phyloP scores from a whole-genome alignment of 2,329 filamentous ascomycete species.

The Microdochium bolleyi region DNA sequence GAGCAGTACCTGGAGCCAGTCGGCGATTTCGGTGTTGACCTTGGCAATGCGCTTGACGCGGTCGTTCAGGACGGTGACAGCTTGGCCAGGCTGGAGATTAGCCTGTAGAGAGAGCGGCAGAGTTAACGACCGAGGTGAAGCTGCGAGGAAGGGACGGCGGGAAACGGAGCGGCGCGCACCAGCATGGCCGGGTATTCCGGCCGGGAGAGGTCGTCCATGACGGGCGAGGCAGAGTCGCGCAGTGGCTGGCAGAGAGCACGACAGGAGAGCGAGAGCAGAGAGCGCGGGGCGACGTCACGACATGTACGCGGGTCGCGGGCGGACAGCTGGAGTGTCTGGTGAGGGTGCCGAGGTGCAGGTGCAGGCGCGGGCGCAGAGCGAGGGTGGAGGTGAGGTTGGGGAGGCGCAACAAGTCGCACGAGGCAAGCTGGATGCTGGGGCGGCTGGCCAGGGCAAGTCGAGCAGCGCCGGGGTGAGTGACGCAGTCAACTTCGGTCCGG shows the following conservation, averaged over 20 bases:
- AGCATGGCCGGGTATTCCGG: constrained; percentile 91
- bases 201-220: constrained; percentile 71
- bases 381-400: neutral
- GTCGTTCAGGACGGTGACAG: constrained; percentile 74
- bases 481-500: neutral
- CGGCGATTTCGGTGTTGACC: constrained; percentile 84
- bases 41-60: constrained; percentile 80
- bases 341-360: neutral
- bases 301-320: constrained; percentile 9
- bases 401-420: neutral
- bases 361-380: neutral
- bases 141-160: constrained; percentile 2
- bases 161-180: constrained; percentile 49
- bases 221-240: constrained; percentile 2
- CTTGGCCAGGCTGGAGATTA: constrained; percentile 72
- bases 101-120: constrained; percentile 44
- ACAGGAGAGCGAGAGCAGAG: constrained; percentile 6
- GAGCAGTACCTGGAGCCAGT: constrained; percentile 79
- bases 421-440: neutral
- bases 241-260: neutral
- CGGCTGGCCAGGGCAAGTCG: neutral
- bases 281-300: constrained; percentile 16
- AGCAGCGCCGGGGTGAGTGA: neutral
- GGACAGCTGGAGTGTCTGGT: neutral
- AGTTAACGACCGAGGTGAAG: constrained; percentile 11